Evolutionary conservation across 768 basidiomycete species (phyloP).

Genomic region (Termitomyces sp.): DNA sequence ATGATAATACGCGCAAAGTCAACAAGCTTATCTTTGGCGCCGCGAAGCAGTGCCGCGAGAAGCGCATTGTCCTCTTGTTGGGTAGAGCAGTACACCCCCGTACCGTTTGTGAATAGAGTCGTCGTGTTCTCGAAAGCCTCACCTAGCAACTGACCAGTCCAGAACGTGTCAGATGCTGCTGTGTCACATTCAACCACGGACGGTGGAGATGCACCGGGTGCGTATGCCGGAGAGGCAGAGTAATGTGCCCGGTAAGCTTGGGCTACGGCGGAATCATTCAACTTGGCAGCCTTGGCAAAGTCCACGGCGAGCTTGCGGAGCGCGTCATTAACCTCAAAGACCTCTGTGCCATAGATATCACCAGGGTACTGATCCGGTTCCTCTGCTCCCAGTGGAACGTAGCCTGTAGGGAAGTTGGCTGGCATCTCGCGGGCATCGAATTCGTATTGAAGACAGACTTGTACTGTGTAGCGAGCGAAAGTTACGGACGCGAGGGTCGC

Average conservation of each 20-base stretch:
- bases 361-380: conserved; percentile 1
- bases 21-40: background rate
- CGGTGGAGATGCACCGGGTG: background rate
- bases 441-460: conserved; percentile 7
- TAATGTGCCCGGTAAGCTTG: background rate
- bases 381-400: conserved; percentile 4
- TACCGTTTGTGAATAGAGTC: conserved; percentile 5
- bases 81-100: conserved; percentile 4
- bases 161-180: conserved; percentile 4
- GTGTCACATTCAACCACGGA: conserved; percentile 9
- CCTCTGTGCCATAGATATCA: conserved; percentile 8
- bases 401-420: background rate
- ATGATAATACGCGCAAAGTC: conserved; percentile 6
- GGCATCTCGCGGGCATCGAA: conserved; percentile 10
- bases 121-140: conserved; percentile 6
- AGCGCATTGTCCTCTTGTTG: conserved; percentile 9
- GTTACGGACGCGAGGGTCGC: conserved; percentile 5
- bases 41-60: conserved; percentile 4
- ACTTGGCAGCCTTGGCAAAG: background rate
- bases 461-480: conserved; percentile 5
- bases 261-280: background rate
- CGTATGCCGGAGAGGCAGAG: too few relatives aligned
- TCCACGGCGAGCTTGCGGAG: background rate
- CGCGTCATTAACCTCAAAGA: conserved; percentile 8
- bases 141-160: background rate